Evolutionary conservation across 805 yeast genomes (phyloP), one percentile per base, ranked within the genome.

Genomic region (Tetrapisispora arboricola): DNA sequence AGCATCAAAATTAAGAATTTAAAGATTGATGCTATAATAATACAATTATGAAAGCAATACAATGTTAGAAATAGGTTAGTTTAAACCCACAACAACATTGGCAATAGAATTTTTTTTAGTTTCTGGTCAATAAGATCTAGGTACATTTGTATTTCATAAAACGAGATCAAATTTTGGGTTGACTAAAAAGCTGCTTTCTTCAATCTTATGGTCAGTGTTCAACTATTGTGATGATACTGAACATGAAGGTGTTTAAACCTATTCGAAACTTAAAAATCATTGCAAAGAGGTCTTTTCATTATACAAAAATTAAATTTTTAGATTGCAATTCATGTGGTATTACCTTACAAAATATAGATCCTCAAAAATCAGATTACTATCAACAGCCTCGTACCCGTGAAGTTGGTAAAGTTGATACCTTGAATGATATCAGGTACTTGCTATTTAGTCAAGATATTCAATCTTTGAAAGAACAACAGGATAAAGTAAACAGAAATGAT

Each of bases 291-390:
- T 12, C 30, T 21, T 43, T 47, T 27, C 38, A 44, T 11, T 25
- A 28, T 18, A 32, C 42, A 13, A 32, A 36, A 6, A 22, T 20
- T 16, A 17, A 39, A 16, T 36, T 43, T 10, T 32, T 50, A 1
- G 49, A 47, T 33, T 79, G 86, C 53, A 52, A 63, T 5, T 70
- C 82, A 2, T 80, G 87, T 61, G 85, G 85, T 21, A 60, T 76
- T 7, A 47, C 48, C 9, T 57, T 79, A 17, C 85, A 80, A 49
- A 51, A 53, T 6, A 46, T 42, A 0, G 60, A 69, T 37, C 55
- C 65, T 0, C 30, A 39, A 0, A 45, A 51, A 20, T 64, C 66
- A 0, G 84, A 84, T 1, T 78, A 50, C 50, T 76, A 64, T 47
- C 47, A 46, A 13, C 42, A 54, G 37, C 64, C 65, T 2, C 54